Evolutionary conservation across 2,329 filamentous ascomycete species (phyloP), one percentile per base, ranked within the genome.

Genomic region (Talaromyces piceae): DNA sequence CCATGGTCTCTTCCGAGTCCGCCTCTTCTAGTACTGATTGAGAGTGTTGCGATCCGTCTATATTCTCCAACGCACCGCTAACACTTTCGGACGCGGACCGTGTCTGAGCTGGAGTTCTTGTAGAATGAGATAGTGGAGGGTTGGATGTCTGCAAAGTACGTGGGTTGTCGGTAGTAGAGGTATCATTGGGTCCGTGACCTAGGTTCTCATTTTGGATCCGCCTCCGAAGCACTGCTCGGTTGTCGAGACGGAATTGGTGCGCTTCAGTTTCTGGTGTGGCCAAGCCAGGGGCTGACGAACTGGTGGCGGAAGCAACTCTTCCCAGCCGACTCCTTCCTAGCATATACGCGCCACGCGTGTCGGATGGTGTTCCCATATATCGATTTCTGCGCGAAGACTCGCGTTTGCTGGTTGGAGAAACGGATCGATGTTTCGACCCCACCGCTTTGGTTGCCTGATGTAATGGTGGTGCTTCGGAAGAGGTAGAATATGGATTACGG

Each of bases 361-460:
- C 74, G 45, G 77, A 73, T 47, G 77, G 70, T 49, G 76, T 54
- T 39, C 65, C 58, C 26, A 54, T 53, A 33, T 61, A 56, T 52
- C 63, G 63, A 12, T 59, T 56, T 23, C 59, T 63, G 7, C 57
- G 60, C 44, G 72, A 76, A 49, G 75, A 74, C 60, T 82, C 79
- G 28, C 73, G 70, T 53, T 80, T 74, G 7, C 78, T 78, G 16
- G 77, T 72, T 7, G 78, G 76, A 13, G 77, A 77, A 16, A 75
- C 69, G 8, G 73, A 73, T 53, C 77, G 76, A 60, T 78, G 74
- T 57, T 72, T 70, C 51, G 62, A 53, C 41, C 53, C 62, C 27
- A 63, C 54, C 11, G 56, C 57, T 45, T 51, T 61, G 4, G 61
- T 58, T 5, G 59, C 53, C 27, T 62, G 63, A 41, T 52, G 62